phyloP scores from a whole-genome alignment of 257 asterid genomes.

The Thymus quinquecostatus region DNA sequence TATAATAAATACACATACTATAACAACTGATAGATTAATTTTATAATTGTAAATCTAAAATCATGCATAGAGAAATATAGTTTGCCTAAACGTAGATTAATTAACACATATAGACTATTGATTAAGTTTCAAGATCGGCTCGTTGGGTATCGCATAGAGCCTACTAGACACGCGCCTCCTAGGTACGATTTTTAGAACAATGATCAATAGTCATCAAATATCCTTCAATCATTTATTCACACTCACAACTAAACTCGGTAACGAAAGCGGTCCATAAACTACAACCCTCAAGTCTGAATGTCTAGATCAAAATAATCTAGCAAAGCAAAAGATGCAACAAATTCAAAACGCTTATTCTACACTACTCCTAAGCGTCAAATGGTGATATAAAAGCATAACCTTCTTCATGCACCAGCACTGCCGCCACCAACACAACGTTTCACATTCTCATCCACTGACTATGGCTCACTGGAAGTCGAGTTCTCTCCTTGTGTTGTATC shows the following conservation, averaged over 20 bases:
- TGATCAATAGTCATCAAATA: too few species aligned
- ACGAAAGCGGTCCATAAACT: background rate
- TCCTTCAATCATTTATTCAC: background rate
- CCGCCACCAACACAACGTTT: background rate
- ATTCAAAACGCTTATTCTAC: background rate
- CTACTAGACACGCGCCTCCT: too few species aligned
- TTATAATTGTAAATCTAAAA: too few species aligned
- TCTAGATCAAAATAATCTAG: background rate
- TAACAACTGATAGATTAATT: too few species aligned
- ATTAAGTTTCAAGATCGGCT: too few species aligned
- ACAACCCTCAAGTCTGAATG: background rate
- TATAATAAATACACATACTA: too few species aligned
- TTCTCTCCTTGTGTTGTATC: conserved; percentile 38
- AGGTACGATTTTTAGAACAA: too few species aligned
- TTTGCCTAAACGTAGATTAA: too few species aligned
- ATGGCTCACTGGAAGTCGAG: background rate
- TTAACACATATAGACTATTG: too few species aligned
- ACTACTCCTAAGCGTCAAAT: background rate
- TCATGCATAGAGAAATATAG: too few species aligned
- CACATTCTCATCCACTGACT: background rate
- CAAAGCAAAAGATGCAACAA: background rate
- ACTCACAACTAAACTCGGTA: background rate
- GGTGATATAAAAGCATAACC: background rate
- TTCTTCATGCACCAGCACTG: conserved; percentile 20
- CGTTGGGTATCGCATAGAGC: too few species aligned